Conservation (phyloP, 2,329 filamentous ascomycete species). For the Aspergillus luchuensis region DNA sequence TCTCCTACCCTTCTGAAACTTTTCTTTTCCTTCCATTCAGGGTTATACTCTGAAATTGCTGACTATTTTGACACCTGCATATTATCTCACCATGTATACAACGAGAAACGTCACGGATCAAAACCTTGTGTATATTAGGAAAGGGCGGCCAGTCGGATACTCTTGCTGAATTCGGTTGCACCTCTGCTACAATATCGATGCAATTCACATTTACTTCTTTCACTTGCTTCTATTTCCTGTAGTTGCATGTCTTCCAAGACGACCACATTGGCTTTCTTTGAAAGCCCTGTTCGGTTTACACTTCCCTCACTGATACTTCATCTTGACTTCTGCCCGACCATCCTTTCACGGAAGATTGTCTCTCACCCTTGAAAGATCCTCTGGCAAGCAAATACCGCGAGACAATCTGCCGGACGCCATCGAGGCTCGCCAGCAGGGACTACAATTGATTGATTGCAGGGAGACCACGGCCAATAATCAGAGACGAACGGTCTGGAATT, state of each 20-base stretch:
- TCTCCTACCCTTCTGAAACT: conserved; percentile 22
- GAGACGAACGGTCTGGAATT: background rate
- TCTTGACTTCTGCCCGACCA: no score
- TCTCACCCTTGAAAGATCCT: no score
- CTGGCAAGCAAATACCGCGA: no score
- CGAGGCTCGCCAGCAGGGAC: no score
- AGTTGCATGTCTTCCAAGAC: background rate
- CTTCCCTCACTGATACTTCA: no score
- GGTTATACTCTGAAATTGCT: conserved; percentile 1
- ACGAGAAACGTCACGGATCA: conserved; percentile 18
- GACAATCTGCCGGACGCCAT: no score
- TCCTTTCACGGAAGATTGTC: no score
- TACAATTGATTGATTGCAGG: no score
- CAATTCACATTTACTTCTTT: background rate
- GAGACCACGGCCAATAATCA: background rate
- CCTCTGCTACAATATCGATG: conserved; percentile 24
- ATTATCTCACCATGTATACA: conserved; percentile 14
- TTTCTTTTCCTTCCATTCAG: conserved; percentile 6
- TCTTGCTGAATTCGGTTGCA: conserved; percentile 7
- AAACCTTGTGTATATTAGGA: conserved; percentile 25
- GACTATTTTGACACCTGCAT: conserved; percentile 21
- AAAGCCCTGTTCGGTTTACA: no score
- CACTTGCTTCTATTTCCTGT: background rate
- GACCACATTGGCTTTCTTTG: no score
- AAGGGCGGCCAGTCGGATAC: conserved; percentile 3